These are phyloP conservation scores for Penicillium verrucosum DNA, from an alignment of 2,329 filamentous ascomycete species.

Conservation along the genomic window DNA sequence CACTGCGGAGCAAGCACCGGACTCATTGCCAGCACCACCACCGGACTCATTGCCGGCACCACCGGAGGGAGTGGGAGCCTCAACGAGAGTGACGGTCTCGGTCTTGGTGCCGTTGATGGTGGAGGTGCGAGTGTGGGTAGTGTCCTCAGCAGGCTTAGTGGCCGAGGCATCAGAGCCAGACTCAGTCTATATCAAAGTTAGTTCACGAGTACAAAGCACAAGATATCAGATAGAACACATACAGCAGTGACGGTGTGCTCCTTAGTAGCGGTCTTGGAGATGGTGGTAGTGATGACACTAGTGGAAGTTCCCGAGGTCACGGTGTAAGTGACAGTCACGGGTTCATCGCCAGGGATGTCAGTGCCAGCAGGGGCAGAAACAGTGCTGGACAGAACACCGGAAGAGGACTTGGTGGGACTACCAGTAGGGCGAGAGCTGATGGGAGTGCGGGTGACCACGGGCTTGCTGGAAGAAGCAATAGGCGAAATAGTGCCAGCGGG, in stretches of 20 bases:
- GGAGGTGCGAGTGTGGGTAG: slow-evolving; percentile 18
- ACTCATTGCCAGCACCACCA: slow-evolving; percentile 10
- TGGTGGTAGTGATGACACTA: slow-evolving; percentile 38
- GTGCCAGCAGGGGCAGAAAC: slow-evolving; percentile 23
- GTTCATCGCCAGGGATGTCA: slow-evolving; percentile 13
- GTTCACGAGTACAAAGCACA: background rate
- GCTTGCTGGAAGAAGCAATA: slow-evolving; percentile 1
- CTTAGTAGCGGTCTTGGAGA: slow-evolving; percentile 34
- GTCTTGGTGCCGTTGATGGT: slow-evolving; percentile 31
- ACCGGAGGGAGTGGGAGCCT: slow-evolving; percentile 16
- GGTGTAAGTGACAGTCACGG: slow-evolving; percentile 38
- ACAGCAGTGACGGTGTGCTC: slow-evolving; percentile 28
- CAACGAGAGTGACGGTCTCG: slow-evolving; percentile 27
- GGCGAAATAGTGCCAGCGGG: background rate
- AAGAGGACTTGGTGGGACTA: slow-evolving; percentile 5
- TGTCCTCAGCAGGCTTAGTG: slow-evolving; percentile 10
- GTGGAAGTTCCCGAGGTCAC: slow-evolving; percentile 35
- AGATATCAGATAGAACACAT: slow-evolving; percentile 9
- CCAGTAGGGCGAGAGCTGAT: slow-evolving; percentile 6
- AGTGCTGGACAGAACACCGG: slow-evolving; percentile 1
- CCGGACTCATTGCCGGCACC: slow-evolving; percentile 12
- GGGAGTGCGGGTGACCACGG: slow-evolving; percentile 8
- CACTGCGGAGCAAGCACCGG: slow-evolving; percentile 16
- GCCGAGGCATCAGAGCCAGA: slow-evolving; percentile 6
- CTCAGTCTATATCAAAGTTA: slow-evolving; percentile 5